A percentile compares a stretch with the other conserved stretches of the same genome.
These are phyloP conservation scores for Clitoria ternatea DNA, from an alignment of 306 rosid genomes.

Conservation along the genomic window DNA sequence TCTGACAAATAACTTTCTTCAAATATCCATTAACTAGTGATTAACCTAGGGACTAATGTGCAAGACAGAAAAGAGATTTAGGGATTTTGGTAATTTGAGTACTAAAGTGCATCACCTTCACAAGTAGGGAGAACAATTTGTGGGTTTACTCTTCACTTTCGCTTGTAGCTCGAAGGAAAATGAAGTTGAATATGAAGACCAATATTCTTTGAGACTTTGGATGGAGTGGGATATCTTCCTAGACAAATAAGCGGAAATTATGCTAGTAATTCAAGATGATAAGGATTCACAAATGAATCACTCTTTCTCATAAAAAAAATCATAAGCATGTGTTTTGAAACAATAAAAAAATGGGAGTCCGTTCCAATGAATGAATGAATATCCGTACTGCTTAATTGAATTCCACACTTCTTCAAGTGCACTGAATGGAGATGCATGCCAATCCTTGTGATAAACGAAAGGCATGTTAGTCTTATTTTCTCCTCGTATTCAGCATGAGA, in stretches of 20 bases:
- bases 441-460: constrained; percentile 21
- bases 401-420: constrained; percentile 31
- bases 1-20: too few relatives aligned
- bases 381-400: constrained; percentile 19
- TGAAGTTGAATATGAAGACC: too few relatives aligned
- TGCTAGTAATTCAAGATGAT: background rate
- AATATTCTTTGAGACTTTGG: background rate
- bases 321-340: background rate
- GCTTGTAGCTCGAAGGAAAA: too few relatives aligned
- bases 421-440: constrained; percentile 38
- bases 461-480: constrained; percentile 33
- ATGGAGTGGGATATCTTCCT: background rate
- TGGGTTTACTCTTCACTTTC: too few relatives aligned
- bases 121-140: too few relatives aligned
- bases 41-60: too few relatives aligned
- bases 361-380: background rate
- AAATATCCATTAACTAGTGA: too few relatives aligned
- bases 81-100: too few relatives aligned
- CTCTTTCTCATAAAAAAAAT: background rate
- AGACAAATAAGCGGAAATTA: background rate
- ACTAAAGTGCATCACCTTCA: too few relatives aligned
- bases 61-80: too few relatives aligned
- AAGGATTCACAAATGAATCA: background rate
- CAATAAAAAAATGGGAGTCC: too few relatives aligned
- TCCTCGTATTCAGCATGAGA: constrained; percentile 5